Percentiles rank a stretch among this genome's conserved stretches.
phyloP scores from a whole-genome alignment of 1,284 basidiomycete species.

The Fomitopsis palustris region DNA sequence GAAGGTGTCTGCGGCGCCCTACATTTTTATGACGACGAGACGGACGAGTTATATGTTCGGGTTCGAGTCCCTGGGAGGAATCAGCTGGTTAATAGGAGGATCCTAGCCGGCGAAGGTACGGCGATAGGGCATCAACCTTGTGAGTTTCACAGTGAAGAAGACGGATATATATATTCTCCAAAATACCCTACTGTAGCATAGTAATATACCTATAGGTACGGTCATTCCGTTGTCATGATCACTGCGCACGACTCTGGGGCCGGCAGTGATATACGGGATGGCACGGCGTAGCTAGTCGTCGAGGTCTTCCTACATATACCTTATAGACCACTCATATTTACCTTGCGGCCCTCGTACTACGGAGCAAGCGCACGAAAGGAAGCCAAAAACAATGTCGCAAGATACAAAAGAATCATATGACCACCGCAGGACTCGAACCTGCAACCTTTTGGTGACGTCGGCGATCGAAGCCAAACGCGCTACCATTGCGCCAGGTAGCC shows the following conservation, averaged over 20 bases:
- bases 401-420: conserved; percentile 31
- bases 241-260: too few relatives aligned
- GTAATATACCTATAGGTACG: background rate
- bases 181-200: background rate
- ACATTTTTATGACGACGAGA: conserved; percentile 56
- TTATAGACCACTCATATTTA: too few relatives aligned
- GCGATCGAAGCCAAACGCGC: conserved; percentile 85
- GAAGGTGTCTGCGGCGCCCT: conserved; percentile 57
- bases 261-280: too few relatives aligned
- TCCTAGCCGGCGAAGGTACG: conserved; percentile 64
- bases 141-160: conserved; percentile 52
- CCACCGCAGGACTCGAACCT: conserved; percentile 88
- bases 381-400: background rate
- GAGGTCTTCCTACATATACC: too few relatives aligned
- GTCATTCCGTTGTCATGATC: too few relatives aligned
- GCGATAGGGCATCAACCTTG: conserved; percentile 67
- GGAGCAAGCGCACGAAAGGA: background rate
- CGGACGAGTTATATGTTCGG: conserved; percentile 50
- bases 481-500: conserved; percentile 76
- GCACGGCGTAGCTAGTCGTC: too few relatives aligned
- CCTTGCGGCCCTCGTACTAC: background rate
- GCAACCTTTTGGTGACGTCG: conserved; percentile 73
- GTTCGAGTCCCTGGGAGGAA: conserved; percentile 27
- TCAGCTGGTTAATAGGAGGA: conserved; percentile 34
- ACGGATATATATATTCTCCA: conserved; percentile 5